Conservation (phyloP, 2,329 filamentous ascomycete genomes). For the Cytospora paraplurivora region DNA sequence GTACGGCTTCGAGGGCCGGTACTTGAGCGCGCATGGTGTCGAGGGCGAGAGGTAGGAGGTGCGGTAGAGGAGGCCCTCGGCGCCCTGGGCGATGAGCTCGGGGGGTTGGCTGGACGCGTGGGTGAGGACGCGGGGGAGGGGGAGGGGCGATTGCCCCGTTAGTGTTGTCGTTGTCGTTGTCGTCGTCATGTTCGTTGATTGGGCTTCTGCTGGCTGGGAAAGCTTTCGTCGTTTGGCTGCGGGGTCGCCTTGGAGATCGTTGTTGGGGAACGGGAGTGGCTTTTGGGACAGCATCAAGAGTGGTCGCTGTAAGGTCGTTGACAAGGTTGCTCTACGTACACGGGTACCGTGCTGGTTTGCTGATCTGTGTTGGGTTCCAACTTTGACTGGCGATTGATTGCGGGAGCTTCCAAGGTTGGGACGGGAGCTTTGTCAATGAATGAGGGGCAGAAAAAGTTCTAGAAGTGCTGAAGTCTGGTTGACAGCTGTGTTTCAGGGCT, state of each 20-base stretch:
- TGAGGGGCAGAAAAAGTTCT: constrained; percentile 1
- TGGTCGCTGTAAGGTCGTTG: background rate
- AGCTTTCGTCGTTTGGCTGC: background rate
- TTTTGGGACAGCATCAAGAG: background rate
- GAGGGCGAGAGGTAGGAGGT: constrained; percentile 73
- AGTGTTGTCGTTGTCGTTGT: background rate
- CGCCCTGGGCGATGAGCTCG: constrained; percentile 83
- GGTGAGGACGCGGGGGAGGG: constrained; percentile 66
- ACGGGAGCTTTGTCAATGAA: background rate
- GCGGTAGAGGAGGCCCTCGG: constrained; percentile 91
- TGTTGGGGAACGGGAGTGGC: background rate
- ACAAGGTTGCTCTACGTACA: background rate
- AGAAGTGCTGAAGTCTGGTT: background rate
- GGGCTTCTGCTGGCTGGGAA: background rate
- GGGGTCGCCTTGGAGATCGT: background rate
- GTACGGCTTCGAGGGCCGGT: constrained; percentile 89
- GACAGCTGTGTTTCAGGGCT: background rate
- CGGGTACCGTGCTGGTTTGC: no score
- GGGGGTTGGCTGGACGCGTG: constrained; percentile 62
- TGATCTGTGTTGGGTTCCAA: no score
- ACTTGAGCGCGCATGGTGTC: constrained; percentile 79
- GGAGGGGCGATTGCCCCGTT: constrained; percentile 39
- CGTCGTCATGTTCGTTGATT: background rate
- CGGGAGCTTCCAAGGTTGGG: no score
- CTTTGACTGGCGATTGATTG: no score